phyloP scores from a whole-genome alignment of 164 flowering plant genomes.

The Echeveria elegans region DNA sequence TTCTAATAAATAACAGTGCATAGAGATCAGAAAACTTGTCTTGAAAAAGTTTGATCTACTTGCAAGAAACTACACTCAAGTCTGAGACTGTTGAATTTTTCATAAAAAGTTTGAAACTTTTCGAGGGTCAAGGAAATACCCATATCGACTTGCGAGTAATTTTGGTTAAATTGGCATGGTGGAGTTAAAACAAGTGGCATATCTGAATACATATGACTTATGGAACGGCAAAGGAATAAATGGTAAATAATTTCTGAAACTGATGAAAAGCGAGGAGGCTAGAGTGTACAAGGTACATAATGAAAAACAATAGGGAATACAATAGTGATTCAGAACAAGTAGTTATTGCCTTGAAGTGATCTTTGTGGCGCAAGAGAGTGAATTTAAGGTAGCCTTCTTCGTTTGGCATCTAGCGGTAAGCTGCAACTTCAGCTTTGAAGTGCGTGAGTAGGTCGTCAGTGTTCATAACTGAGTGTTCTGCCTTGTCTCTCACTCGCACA shows the following conservation, averaged over 20 bases:
- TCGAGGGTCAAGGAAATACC: too few species aligned
- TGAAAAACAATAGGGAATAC: not conserved
- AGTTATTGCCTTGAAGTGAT: not conserved
- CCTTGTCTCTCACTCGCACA: conserved; percentile 61
- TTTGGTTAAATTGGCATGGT: too few species aligned
- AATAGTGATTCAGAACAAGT: not conserved
- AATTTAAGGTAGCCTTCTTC: not conserved
- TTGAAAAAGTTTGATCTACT: too few species aligned
- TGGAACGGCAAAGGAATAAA: too few species aligned
- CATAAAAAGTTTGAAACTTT: too few species aligned
- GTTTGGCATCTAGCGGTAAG: conserved; percentile 26
- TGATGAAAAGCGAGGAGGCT: not conserved
- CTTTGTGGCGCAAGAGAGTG: not conserved
- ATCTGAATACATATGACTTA: too few species aligned
- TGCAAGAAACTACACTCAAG: too few species aligned
- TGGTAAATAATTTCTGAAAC: not conserved
- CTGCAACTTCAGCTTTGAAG: conserved; percentile 53
- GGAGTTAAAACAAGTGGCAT: too few species aligned
- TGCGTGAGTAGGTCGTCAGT: conserved; percentile 43
- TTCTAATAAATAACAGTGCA: not conserved
- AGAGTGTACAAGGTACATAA: not conserved
- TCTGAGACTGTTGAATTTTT: too few species aligned
- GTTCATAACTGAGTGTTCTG: conserved; percentile 43
- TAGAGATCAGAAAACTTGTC: too few species aligned
- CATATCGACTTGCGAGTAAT: too few species aligned